A percentile compares a stretch with the other conserved stretches of the same genome.
Evolutionary conservation across 768 basidiomycete genomes (phyloP).

Genomic region (Piloderma croceum): DNA sequence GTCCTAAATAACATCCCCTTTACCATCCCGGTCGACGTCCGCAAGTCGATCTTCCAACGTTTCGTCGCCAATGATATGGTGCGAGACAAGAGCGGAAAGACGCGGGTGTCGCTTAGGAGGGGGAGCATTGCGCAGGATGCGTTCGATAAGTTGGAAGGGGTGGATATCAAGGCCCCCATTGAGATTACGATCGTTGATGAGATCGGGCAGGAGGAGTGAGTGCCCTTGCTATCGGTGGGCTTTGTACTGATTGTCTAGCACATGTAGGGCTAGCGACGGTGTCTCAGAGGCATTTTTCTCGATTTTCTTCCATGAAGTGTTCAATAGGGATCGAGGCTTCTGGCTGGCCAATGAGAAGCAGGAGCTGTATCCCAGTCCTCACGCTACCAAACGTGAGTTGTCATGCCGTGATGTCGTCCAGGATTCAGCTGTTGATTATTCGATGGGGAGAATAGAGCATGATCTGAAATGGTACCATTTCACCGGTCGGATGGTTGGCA

Average conservation of each 20-base stretch:
- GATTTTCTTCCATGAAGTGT: conserved; percentile 86
- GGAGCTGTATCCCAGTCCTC: conserved; percentile 93
- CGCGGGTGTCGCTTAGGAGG: conserved; percentile 57
- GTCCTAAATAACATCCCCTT: conserved; percentile 95
- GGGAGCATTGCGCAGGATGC: conserved; percentile 84
- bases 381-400: conserved; percentile 76
- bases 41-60: conserved; percentile 82
- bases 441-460: conserved; percentile 48
- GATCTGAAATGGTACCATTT: conserved; percentile 90
- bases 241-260: conserved; percentile 15
- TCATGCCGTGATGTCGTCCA: not conserved
- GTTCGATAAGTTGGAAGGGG: conserved; percentile 75
- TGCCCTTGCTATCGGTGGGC: conserved; percentile 21
- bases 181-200: conserved; percentile 91
- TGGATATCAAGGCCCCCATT: conserved; percentile 74
- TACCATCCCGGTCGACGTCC: conserved; percentile 85
- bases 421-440: too few relatives aligned
- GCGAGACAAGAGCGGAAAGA: conserved; percentile 21
- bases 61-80: conserved; percentile 67
- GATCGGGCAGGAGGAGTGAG: conserved; percentile 77
- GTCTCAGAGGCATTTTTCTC: conserved; percentile 98
- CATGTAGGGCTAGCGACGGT: conserved; percentile 93
- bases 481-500: conserved; percentile 89
- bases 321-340: conserved; percentile 88
- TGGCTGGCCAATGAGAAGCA: conserved; percentile 91